phyloP scores from a whole-genome alignment of 2,329 filamentous ascomycete species.

The Annulohypoxylon truncatum region DNA sequence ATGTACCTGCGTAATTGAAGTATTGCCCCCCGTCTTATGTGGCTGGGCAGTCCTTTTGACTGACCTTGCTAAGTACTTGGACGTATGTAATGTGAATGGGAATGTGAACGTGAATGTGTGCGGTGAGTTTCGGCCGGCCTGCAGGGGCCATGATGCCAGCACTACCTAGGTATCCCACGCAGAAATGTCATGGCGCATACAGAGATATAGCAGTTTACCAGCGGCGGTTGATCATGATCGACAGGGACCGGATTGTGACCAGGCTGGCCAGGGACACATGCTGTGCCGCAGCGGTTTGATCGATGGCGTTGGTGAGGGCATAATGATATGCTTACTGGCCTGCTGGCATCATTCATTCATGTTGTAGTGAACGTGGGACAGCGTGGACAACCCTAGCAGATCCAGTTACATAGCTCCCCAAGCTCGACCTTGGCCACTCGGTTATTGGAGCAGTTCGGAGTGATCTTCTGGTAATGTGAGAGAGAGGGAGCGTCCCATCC shows the following conservation, averaged over 20 bases:
- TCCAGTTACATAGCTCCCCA: not conserved
- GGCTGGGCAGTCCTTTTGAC: conserved; percentile 21
- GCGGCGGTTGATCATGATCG: conserved; percentile 34
- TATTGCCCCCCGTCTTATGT: conserved; percentile 4
- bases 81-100: not conserved
- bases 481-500: conserved; percentile 30
- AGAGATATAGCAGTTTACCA: conserved; percentile 16
- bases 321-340: conserved; percentile 24
- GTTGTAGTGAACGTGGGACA: not conserved
- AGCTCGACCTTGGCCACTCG: not conserved
- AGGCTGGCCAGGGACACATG: conserved; percentile 9
- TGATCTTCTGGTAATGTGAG: conserved; percentile 34
- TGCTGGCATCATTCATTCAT: conserved; percentile 15
- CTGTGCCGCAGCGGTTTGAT: conserved; percentile 26
- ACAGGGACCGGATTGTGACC: conserved; percentile 35
- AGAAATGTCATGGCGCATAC: conserved; percentile 35
- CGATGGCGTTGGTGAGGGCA: conserved; percentile 21
- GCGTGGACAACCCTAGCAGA: not conserved
- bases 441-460: conserved; percentile 24
- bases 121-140: conserved; percentile 26
- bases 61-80: conserved; percentile 7
- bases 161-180: conserved; percentile 15
- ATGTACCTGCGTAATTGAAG: not conserved
- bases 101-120: conserved; percentile 2
- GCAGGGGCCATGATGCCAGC: conserved; percentile 26